phyloP scores from a whole-genome alignment of 345 rosid genomes.

The Lepidium didymum region DNA sequence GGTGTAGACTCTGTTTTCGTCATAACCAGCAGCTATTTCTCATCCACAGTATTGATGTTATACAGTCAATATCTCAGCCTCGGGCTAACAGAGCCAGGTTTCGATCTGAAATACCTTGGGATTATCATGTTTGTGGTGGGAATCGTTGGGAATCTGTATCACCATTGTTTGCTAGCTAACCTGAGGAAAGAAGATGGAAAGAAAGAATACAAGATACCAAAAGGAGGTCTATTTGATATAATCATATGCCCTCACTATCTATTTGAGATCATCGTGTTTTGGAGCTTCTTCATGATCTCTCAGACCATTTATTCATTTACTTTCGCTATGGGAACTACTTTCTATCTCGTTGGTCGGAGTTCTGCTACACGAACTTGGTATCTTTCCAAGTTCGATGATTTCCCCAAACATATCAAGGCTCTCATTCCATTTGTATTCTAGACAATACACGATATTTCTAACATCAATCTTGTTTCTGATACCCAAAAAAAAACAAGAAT shows the following conservation, averaged over 20 bases:
- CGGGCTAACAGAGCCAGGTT: slow-evolving; percentile 32
- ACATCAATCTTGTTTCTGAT: too few species aligned
- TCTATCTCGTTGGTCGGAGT: slow-evolving; percentile 61
- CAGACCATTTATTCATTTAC: slow-evolving; percentile 44
- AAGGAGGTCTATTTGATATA: slow-evolving; percentile 51
- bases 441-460: background rate
- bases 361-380: slow-evolving; percentile 66
- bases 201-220: slow-evolving; percentile 58
- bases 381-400: slow-evolving; percentile 54
- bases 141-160: slow-evolving; percentile 65
- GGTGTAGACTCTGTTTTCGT: slow-evolving; percentile 26
- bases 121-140: slow-evolving; percentile 45
- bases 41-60: slow-evolving; percentile 31
- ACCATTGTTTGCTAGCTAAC: slow-evolving; percentile 58
- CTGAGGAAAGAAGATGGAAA: slow-evolving; percentile 35
- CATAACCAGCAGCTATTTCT: slow-evolving; percentile 36
- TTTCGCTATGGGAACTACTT: slow-evolving; percentile 29
- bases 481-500: too few species aligned
- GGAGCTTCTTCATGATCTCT: slow-evolving; percentile 48
- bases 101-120: slow-evolving; percentile 42
- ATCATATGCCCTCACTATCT: slow-evolving; percentile 75
- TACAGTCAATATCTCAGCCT: slow-evolving; percentile 39
- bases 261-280: slow-evolving; percentile 55
- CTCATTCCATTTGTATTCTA: slow-evolving; percentile 53
- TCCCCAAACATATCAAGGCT: slow-evolving; percentile 47